Conservation (phyloP, 164 flowering plant species). For the Chimonanthus praecox region DNA sequence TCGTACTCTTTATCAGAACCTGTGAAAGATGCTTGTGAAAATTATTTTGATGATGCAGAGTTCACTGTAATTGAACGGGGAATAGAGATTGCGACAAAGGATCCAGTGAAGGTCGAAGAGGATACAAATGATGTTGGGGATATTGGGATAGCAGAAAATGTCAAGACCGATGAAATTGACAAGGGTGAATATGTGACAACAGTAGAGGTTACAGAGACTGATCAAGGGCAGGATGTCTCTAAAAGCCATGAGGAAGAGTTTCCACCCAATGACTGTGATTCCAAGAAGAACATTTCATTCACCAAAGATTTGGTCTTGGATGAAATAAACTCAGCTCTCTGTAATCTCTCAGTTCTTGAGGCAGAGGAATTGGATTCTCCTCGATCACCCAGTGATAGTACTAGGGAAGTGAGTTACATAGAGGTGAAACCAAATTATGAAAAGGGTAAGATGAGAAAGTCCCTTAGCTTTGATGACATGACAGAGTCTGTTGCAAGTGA, state of each 20-base stretch:
- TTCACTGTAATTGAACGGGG: constrained; percentile 54
- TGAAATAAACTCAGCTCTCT: constrained; percentile 53
- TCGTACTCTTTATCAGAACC: constrained; percentile 13
- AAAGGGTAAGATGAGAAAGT: constrained; percentile 29
- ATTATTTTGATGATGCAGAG: constrained; percentile 33
- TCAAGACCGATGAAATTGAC: constrained; percentile 24
- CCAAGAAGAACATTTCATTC: constrained; percentile 18
- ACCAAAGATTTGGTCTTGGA: constrained; percentile 39
- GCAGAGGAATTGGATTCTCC: constrained; percentile 37
- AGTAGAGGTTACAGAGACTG: constrained; percentile 7
- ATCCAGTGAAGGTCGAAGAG: constrained; percentile 19
- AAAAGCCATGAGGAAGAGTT: constrained; percentile 13
- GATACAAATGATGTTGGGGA: constrained; percentile 8
- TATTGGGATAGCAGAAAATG: constrained; percentile 17
- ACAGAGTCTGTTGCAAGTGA: constrained; percentile 71
- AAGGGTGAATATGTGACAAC: background rate
- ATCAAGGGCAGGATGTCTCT: constrained; percentile 11
- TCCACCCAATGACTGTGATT: constrained; percentile 9
- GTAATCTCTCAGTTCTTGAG: constrained; percentile 32
- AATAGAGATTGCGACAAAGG: constrained; percentile 32
- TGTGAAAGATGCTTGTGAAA: constrained; percentile 20
- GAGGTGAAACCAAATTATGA: constrained; percentile 27
- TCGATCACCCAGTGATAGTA: constrained; percentile 19
- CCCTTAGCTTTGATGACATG: constrained; percentile 60
- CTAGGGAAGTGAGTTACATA: constrained; percentile 15